Evolutionary conservation across 2,329 filamentous ascomycete genomes (phyloP).

Genomic region (Colletotrichum trifolii): DNA sequence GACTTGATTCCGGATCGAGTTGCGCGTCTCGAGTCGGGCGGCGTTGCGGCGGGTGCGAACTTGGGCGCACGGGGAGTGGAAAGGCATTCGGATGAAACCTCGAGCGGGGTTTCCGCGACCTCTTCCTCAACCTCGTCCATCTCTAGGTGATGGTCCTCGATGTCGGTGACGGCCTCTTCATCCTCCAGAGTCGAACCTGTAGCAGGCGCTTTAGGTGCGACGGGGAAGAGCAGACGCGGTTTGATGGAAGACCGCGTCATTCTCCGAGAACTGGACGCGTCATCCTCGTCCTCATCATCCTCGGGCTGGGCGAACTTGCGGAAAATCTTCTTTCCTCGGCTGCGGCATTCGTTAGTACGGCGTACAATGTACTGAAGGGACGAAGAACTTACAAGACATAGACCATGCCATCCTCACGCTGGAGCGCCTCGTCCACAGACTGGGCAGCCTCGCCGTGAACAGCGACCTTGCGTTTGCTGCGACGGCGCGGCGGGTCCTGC

Average conservation of each 20-base stretch:
- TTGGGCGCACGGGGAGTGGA: constrained; percentile 66
- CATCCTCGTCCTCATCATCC: constrained; percentile 48
- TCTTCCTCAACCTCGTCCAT: constrained; percentile 53
- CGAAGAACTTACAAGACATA: constrained; percentile 77
- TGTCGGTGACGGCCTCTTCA: constrained; percentile 69
- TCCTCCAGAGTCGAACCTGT: constrained; percentile 55
- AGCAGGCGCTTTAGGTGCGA: constrained; percentile 42
- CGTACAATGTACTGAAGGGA: not conserved
- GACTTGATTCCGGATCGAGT: constrained; percentile 67
- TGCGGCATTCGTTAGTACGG: constrained; percentile 47
- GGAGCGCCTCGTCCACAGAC: constrained; percentile 70
- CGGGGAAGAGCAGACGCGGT: constrained; percentile 77
- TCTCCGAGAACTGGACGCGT: constrained; percentile 45
- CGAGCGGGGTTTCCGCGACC: constrained; percentile 46
- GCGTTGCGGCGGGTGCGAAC: constrained; percentile 67
- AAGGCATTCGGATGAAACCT: constrained; percentile 14
- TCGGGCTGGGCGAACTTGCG: constrained; percentile 69
- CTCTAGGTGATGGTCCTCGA: constrained; percentile 60
- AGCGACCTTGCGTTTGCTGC: constrained; percentile 65
- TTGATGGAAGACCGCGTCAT: constrained; percentile 77
- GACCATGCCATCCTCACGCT: constrained; percentile 77
- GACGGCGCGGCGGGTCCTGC: constrained; percentile 57
- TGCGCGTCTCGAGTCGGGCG: constrained; percentile 70
- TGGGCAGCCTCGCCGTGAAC: constrained; percentile 68
- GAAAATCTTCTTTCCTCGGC: constrained; percentile 84